Percentiles rank a stretch among this genome's conserved stretches.
These are phyloP conservation scores for Globisporangium heterothallicum DNA, from an alignment of 352 stramenopile genomes.

Conservation along the genomic window DNA sequence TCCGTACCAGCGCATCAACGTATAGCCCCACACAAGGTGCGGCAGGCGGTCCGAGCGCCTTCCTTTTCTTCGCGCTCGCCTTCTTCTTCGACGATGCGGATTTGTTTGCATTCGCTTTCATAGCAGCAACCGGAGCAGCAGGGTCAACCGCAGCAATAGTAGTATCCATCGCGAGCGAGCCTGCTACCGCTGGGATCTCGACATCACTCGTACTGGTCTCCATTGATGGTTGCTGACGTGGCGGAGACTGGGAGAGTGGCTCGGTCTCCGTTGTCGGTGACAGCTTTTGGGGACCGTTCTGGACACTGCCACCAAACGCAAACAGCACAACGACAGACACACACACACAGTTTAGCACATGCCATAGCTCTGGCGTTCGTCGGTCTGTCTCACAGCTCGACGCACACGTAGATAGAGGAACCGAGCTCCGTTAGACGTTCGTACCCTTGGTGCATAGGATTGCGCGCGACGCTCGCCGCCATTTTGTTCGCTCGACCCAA, in stretches of 20 bases:
- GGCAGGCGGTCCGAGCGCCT: neutral
- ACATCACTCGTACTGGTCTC: neutral
- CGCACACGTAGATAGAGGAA: neutral
- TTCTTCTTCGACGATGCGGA: too few species aligned
- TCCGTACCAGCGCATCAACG: conserved; percentile 51
- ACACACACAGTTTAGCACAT: neutral
- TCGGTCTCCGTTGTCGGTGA: neutral
- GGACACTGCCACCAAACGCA: neutral
- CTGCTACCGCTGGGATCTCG: neutral
- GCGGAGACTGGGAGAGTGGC: neutral
- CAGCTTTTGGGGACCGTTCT: neutral
- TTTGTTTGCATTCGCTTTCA: conserved; percentile 13
- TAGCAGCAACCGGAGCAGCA: conserved; percentile 10
- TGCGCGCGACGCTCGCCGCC: conserved; percentile 23
- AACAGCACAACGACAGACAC: neutral
- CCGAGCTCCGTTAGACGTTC: neutral
- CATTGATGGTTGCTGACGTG: neutral
- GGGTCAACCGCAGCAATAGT: too few species aligned
- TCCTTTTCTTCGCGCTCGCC: conserved; percentile 10
- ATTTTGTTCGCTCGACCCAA: conserved; percentile 11
- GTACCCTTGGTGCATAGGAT: conserved; percentile 17
- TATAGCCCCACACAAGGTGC: conserved; percentile 51
- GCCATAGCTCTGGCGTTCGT: too few species aligned
- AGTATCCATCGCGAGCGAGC: conserved; percentile 1
- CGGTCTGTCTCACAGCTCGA: too few species aligned